Evolutionary conservation across 2,329 filamentous ascomycete species (phyloP), one percentile per base, ranked within the genome.

Genomic region (Aspergillus fumigatus): DNA sequence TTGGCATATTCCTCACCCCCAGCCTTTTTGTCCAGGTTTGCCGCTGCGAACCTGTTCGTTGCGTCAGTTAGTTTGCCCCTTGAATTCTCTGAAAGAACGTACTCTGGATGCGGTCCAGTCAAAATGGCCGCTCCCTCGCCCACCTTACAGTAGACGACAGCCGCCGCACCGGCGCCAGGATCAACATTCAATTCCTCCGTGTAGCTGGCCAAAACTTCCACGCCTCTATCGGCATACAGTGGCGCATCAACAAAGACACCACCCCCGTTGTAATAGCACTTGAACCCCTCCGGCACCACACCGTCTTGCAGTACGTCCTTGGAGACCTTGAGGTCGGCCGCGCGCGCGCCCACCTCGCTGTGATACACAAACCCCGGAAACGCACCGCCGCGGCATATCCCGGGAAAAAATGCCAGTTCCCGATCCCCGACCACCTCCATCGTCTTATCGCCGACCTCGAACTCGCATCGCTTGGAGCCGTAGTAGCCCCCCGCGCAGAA

Each of bases 401-500:
- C 93, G 0, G 92, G 92, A 69, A 89, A 99, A 77, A 99, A 97
- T 0, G 78, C 87, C 51, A 99, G 79, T 71, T 99, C 94, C 41
- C 94, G 82, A 48, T 86, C 82, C 0, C 94, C 94, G 27, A 96
- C 78, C 3, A 99, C 93, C 69, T 96, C 90, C 76, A 97, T 82
- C 1, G 83, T 81, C 62, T 82, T 83, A 68, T 94, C 86, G 2
- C 92, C 91, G 11, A 94, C 87, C 75, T 97, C 93, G 62, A 97
- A 99, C 72, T 99, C 94, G 70, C 93, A 97, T 60, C 81, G 82
- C 41, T 81, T 79, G 62, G 82, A 86, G 23, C 88, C 94, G 67
- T 96, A 99, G 75, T 99, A 99, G 10, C 89, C 94, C 4, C 94
- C 94, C 2, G 94, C 94, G 70, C 94, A 99, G 66, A 99, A 87